phyloP scores from a whole-genome alignment of 148 eudicot species.

The Tetragonia tetragonoides region DNA sequence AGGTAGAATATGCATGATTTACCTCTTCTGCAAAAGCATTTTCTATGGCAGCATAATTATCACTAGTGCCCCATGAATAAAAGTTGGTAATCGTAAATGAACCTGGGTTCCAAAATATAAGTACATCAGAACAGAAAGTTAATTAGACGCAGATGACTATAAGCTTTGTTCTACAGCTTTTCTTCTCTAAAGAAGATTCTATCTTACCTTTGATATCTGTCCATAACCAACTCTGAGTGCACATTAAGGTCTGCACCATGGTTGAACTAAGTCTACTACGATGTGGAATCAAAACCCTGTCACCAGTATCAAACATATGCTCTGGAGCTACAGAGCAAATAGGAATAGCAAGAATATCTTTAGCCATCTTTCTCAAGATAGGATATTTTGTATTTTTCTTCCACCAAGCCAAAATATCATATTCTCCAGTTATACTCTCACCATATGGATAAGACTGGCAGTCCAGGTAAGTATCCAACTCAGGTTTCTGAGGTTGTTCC shows the following conservation, averaged over 20 bases:
- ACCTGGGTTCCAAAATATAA: neutral
- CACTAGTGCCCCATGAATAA: conserved; percentile 20
- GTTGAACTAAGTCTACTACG: conserved; percentile 24
- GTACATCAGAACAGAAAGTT: conserved; percentile 9
- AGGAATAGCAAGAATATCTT: conserved; percentile 26
- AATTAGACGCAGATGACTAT: neutral
- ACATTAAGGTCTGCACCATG: conserved; percentile 30
- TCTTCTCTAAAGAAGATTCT: too few species aligned
- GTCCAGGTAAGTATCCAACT: conserved; percentile 24
- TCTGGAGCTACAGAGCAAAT: conserved; percentile 13
- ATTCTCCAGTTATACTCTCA: neutral
- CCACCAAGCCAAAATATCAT: conserved; percentile 24
- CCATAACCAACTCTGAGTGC: conserved; percentile 28
- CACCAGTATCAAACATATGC: conserved; percentile 22
- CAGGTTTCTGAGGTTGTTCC: neutral
- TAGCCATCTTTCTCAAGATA: conserved; percentile 18
- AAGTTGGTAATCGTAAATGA: conserved; percentile 14
- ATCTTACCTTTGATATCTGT: conserved; percentile 11
- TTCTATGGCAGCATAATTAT: conserved; percentile 7
- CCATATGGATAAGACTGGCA: neutral
- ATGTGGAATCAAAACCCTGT: conserved; percentile 20
- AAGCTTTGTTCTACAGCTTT: too few species aligned
- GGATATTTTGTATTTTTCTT: neutral
- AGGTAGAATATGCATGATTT: neutral
- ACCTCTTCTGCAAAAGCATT: conserved; percentile 12